Conservation (phyloP, 768 basidiomycete species). For the Pisolithus microcarpus region DNA sequence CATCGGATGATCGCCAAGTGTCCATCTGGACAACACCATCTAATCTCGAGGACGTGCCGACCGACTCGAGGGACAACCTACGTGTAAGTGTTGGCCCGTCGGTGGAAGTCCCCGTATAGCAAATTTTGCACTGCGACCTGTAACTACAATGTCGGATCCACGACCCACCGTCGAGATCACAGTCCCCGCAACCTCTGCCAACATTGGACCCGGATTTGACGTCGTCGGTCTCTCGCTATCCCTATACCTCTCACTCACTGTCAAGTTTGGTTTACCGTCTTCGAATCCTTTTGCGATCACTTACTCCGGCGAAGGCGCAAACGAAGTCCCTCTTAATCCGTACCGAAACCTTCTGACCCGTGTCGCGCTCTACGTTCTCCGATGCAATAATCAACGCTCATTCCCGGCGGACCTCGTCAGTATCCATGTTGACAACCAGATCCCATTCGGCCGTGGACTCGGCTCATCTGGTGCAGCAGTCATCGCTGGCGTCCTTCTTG, state of each 20-base stretch:
- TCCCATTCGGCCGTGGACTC: slow-evolving; percentile 95
- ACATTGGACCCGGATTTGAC: slow-evolving; percentile 98
- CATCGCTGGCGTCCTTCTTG: slow-evolving; percentile 91
- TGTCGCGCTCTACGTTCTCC: slow-evolving; percentile 95
- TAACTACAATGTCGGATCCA: slow-evolving; percentile 20
- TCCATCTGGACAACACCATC: too few species aligned
- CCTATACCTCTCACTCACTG: slow-evolving; percentile 69
- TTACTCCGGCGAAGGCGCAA: slow-evolving; percentile 83
- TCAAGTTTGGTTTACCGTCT: slow-evolving; percentile 37
- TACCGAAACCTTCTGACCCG: slow-evolving; percentile 98
- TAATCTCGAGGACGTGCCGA: too few species aligned
- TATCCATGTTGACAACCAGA: slow-evolving; percentile 83
- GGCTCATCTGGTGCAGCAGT: slow-evolving; percentile 99
- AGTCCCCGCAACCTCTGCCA: slow-evolving; percentile 96
- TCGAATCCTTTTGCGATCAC: slow-evolving; percentile 53
- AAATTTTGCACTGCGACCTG: too few species aligned
- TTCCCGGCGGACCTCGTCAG: slow-evolving; percentile 66
- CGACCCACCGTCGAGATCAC: slow-evolving; percentile 54
- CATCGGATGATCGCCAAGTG: not conserved
- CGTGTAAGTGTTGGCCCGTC: slow-evolving; percentile 1
- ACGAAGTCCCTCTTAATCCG: slow-evolving; percentile 86
- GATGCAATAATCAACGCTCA: slow-evolving; percentile 66
- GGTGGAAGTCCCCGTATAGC: too few species aligned
- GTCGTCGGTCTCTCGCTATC: slow-evolving; percentile 97
- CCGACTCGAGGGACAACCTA: not conserved